Conservation (phyloP, 352 stramenopile species). For the Peronosclerospora sorghi region DNA sequence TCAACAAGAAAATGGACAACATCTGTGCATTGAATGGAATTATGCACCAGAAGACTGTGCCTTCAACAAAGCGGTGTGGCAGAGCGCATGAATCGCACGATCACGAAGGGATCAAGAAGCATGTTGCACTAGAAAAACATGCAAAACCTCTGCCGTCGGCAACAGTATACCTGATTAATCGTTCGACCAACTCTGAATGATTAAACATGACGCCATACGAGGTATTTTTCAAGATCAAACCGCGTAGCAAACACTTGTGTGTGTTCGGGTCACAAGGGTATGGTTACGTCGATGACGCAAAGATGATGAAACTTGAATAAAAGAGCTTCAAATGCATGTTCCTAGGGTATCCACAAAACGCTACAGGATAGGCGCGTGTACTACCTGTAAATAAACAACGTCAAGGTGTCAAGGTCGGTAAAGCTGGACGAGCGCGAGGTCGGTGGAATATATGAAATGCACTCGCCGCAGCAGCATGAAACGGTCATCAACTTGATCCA, state of each 20-base stretch:
- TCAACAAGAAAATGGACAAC: constrained; percentile 10
- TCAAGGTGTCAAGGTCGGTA: too few species aligned
- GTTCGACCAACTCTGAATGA: background rate
- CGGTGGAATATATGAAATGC: background rate
- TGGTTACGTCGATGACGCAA: constrained; percentile 11
- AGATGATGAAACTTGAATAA: background rate
- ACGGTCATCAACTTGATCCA: background rate
- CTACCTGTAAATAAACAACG: background rate
- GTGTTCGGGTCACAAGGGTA: constrained; percentile 21
- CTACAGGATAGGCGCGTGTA: background rate
- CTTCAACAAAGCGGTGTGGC: constrained; percentile 15
- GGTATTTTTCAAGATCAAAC: constrained; percentile 8
- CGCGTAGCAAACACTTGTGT: constrained; percentile 7
- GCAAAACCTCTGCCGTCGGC: constrained; percentile 12
- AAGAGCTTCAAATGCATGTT: constrained; percentile 1
- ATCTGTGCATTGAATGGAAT: background rate
- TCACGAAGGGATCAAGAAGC: constrained; percentile 5
- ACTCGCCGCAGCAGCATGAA: background rate
- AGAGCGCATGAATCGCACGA: too few species aligned
- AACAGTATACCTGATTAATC: too few species aligned
- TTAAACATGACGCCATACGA: constrained; percentile 11
- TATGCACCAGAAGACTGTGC: constrained; percentile 7
- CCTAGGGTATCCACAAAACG: background rate
- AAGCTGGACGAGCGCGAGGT: too few species aligned
- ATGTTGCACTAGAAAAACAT: constrained; percentile 22